A percentile compares a stretch with the other conserved stretches of the same genome.
These are phyloP conservation scores for Wallacemonas rigidus DNA, from an alignment of 208 protist genomes.

Conservation along the genomic window DNA sequence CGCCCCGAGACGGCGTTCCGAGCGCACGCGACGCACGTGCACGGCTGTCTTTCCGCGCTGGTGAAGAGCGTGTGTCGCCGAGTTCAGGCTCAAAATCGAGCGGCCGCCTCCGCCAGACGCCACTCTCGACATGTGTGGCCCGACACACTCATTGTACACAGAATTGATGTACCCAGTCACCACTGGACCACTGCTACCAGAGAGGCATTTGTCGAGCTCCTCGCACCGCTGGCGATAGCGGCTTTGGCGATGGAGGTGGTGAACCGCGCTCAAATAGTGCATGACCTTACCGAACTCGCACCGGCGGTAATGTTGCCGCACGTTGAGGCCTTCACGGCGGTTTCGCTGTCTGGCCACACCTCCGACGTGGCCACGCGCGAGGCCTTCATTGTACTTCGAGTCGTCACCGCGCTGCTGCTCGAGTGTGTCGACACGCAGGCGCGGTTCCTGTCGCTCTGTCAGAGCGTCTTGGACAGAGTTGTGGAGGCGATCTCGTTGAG, in stretches of 20 bases:
- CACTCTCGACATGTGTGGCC: background rate
- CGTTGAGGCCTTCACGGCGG: conserved; percentile 22
- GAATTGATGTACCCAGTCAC: background rate
- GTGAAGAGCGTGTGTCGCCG: conserved; percentile 28
- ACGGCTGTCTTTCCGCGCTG: conserved; percentile 42
- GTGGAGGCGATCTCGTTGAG: conserved; percentile 8
- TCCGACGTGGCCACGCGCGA: conserved; percentile 32
- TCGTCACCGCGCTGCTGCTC: conserved; percentile 19
- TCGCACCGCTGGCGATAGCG: conserved; percentile 42
- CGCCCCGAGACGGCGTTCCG: conserved; percentile 40
- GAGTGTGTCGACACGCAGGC: conserved; percentile 19
- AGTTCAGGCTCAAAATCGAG: conserved; percentile 4
- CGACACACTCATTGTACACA: background rate
- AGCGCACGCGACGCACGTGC: conserved; percentile 25
- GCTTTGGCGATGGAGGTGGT: conserved; percentile 37
- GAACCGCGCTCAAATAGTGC: conserved; percentile 25
- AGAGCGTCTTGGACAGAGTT: background rate
- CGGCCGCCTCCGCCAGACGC: background rate
- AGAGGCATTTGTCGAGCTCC: conserved; percentile 51
- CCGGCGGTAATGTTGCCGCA: conserved; percentile 34
- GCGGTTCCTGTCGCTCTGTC: conserved; percentile 8
- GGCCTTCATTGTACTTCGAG: conserved; percentile 31
- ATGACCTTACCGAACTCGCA: conserved; percentile 41
- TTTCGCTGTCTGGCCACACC: conserved; percentile 27
- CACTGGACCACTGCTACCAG: conserved; percentile 44